A percentile compares a stretch with the other conserved stretches of the same genome.
Conservation (phyloP, 1,284 basidiomycete genomes). For the Apiotrichum siamense region DNA sequence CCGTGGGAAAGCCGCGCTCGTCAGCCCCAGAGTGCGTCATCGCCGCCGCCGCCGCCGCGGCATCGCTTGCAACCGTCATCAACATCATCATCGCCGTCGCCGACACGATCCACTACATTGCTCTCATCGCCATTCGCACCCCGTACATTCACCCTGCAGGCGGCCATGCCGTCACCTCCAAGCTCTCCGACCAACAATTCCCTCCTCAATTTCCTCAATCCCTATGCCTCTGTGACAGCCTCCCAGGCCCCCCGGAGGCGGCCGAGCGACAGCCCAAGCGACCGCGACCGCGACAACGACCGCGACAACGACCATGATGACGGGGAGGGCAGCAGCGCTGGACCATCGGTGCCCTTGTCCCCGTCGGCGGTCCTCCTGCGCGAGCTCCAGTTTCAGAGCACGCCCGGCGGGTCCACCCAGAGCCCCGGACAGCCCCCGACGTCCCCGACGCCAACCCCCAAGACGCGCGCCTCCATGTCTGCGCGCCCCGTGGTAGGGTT, state of each 20-base stretch:
- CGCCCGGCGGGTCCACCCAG: too few relatives aligned
- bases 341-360: conserved; percentile 20
- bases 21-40: background rate
- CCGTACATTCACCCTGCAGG: background rate
- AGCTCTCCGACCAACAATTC: conserved; percentile 21
- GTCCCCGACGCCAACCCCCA: conserved; percentile 19
- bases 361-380: conserved; percentile 38
- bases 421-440: too few relatives aligned
- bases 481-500: too few relatives aligned
- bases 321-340: background rate
- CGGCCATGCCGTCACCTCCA: conserved; percentile 14
- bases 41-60: background rate
- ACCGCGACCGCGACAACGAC: background rate
- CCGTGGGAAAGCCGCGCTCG: background rate
- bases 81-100: background rate
- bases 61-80: background rate
- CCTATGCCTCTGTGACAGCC: conserved; percentile 62
- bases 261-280: too few relatives aligned
- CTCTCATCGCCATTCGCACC: background rate
- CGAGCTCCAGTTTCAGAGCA: conserved; percentile 28
- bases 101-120: background rate
- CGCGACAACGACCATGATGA: background rate
- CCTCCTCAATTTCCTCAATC: conserved; percentile 74
- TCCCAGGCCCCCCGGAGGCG: conserved; percentile 26
- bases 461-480: background rate